A percentile compares a stretch with the other conserved stretches of the same genome.
Evolutionary conservation across 768 basidiomycete genomes (phyloP).

Genomic region (Rhodotorula sphaerocarpa): DNA sequence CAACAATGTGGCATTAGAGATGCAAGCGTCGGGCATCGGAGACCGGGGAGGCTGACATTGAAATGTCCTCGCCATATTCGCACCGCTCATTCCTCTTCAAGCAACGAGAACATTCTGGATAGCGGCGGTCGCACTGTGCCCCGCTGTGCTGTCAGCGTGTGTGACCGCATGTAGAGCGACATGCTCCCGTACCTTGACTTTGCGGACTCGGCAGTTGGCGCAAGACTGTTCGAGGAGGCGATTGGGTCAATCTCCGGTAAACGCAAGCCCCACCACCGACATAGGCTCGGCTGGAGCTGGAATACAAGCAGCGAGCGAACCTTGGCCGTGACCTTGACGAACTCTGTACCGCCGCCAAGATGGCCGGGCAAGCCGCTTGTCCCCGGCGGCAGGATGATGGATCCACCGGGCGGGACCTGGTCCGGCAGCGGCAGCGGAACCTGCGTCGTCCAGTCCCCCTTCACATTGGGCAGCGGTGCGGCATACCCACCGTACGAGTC

Average conservation of each 20-base stretch:
- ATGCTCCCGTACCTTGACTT: conserved; percentile 16
- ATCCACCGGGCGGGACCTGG: conserved; percentile 7
- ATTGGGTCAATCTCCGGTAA: no score
- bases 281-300: no score
- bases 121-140: conserved; percentile 24
- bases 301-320: not conserved
- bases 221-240: conserved; percentile 7
- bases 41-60: conserved; percentile 7
- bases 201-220: conserved; percentile 14
- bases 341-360: not conserved
- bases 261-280: no score
- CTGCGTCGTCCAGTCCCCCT: not conserved
- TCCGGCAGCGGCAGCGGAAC: not conserved
- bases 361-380: conserved; percentile 2
- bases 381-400: not conserved
- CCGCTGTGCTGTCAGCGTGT: no score
- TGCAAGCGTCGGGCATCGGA: no score
- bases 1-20: no score
- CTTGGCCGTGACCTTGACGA: conserved; percentile 26
- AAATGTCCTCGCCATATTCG: conserved; percentile 28
- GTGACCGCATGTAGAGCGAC: no score
- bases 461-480: not conserved
- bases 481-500: no score
- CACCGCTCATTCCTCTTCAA: conserved; percentile 21
- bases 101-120: conserved; percentile 22